Base-by-base conservation (phyloP, 1,139 yeast species). In the Meyerozyma guilliermondii region DNA sequence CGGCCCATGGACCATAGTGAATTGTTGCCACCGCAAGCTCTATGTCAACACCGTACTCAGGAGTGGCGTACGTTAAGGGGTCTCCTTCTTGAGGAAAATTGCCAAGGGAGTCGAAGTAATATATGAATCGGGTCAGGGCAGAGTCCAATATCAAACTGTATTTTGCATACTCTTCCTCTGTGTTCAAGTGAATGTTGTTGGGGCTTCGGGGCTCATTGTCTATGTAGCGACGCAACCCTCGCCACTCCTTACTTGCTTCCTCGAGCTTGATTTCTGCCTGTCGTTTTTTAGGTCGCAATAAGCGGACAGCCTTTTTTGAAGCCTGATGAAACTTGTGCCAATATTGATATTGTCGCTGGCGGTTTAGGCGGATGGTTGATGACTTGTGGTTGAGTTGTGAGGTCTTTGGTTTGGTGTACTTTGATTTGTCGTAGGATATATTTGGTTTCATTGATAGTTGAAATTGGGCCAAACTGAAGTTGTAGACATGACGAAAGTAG, bases 1-100 rank as follows among this genome's bases (percentile, higher is more conserved):
- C 95, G 0, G 97, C 86, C 97, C 98, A 91, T 0, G 98, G 95
- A 0, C 98, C 98, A 55, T 87, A 91, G 51, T 84, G 84, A 1
- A 88, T 66, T 0, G 87, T 82, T 0, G 91, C 82, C 47, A 77
- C 74, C 1, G 76, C 72, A 5, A 88, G 53, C 16, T 69, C 71
- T 14, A 89, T 44, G 44, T 84, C 84, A 5, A 83, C 55, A 0
- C 91, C 92, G 58, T 77, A 78, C 45, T 75, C 78, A 0, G 97
- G 96, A 74, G 59, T 22, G 51, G 52, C 1, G 53, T 41, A 1
- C 62, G 38, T 16, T 11, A 37, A 39, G n/a, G 35, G 46, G 39
- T 7, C 41, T 63, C 40, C 46, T 16, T 13, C 50, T 2, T 23
- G 4, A 84, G 82, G 5, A 79, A 83, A 1, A 57, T 45, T 0